Evolutionary conservation across 495 filamentous ascomycete genomes (phyloP).

Genomic region (Penicillium steckii): DNA sequence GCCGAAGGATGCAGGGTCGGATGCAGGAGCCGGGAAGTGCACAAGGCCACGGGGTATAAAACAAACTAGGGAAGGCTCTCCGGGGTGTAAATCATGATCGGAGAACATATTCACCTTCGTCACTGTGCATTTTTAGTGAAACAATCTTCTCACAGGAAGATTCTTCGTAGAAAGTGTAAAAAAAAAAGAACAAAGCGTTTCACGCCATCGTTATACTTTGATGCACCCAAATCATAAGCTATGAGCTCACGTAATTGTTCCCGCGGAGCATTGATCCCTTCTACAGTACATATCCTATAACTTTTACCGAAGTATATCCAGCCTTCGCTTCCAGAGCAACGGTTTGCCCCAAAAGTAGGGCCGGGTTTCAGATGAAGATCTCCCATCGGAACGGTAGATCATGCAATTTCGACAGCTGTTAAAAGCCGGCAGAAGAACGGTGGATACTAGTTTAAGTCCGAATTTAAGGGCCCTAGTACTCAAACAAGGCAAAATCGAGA

Average conservation of each 20-base stretch:
- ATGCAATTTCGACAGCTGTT: neutral
- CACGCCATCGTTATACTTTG: neutral
- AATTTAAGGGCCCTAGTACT: neutral
- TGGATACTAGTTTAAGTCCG: neutral
- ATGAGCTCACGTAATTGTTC: too few relatives aligned
- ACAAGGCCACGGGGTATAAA: too few relatives aligned
- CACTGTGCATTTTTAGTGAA: neutral
- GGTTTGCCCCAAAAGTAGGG: neutral
- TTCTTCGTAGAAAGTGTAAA: neutral
- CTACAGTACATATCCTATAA: too few relatives aligned
- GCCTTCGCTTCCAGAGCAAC: too few relatives aligned
- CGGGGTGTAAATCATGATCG: too few relatives aligned
- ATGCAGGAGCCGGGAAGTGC: too few relatives aligned
- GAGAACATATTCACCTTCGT: neutral
- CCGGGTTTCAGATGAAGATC: neutral
- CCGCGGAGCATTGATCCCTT: too few relatives aligned
- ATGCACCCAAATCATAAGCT: too few relatives aligned
- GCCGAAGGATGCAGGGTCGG: neutral
- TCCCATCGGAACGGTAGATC: slow-evolving; percentile 1
- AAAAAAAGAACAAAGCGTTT: neutral
- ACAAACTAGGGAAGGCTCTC: neutral
- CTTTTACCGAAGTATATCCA: too few relatives aligned
- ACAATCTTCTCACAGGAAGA: neutral
- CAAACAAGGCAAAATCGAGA: too few relatives aligned
- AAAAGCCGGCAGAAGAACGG: neutral